Evolutionary conservation across 768 basidiomycete genomes (phyloP).

Genomic region (Lactarius sanguifluus): DNA sequence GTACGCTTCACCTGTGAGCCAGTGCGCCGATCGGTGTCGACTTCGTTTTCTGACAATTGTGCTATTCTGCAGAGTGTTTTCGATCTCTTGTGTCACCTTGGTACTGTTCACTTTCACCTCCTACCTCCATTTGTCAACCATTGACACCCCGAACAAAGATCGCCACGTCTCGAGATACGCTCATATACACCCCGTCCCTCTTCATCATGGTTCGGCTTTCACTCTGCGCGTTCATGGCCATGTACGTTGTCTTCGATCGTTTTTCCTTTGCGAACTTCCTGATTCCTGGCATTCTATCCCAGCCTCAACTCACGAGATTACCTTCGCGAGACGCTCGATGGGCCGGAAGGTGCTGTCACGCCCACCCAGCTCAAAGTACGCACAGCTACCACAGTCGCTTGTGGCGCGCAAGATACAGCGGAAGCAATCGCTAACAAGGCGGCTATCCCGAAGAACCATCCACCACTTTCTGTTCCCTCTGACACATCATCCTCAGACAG

Average conservation of each 20-base stretch:
- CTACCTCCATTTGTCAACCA: background rate
- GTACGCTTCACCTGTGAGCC: no score
- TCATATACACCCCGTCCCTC: background rate
- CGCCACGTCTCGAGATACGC: background rate
- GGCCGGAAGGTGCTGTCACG: background rate
- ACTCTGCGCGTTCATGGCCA: background rate
- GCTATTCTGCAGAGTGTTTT: no score
- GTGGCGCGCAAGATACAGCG: background rate
- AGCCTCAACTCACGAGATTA: background rate
- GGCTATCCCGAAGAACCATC: background rate
- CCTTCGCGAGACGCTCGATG: background rate
- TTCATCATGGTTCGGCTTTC: background rate
- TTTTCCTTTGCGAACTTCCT: background rate
- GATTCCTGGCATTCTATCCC: background rate
- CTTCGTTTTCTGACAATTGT: no score
- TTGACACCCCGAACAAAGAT: background rate
- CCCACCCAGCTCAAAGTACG: background rate
- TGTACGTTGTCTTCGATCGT: background rate
- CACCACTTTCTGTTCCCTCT: background rate
- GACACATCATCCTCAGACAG: background rate
- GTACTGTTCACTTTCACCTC: no score
- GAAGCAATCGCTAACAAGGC: background rate
- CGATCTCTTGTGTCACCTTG: no score
- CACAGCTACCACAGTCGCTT: background rate
- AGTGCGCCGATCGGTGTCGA: no score